Evolutionary conservation across 129 eudicot genomes (phyloP).

Genomic region (Centrapalus pauciflorus): DNA sequence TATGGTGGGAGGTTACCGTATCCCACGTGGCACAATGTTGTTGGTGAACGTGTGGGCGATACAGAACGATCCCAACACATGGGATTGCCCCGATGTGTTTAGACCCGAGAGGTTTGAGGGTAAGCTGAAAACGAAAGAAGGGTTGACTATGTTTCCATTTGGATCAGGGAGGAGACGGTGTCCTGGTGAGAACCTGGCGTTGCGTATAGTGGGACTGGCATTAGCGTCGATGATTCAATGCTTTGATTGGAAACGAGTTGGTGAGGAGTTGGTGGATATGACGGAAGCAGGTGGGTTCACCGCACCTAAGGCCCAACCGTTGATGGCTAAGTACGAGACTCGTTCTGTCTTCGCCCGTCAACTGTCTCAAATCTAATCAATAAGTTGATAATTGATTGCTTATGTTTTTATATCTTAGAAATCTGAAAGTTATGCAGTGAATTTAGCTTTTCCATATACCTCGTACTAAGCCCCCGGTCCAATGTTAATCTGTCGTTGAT

Average conservation of each 20-base stretch:
- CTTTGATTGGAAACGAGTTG: slow-evolving; percentile 40
- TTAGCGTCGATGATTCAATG: slow-evolving; percentile 42
- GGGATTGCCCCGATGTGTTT: slow-evolving; percentile 22
- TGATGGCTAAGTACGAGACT: slow-evolving; percentile 28
- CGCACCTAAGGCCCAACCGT: slow-evolving; percentile 35
- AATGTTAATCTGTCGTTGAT: too few species aligned
- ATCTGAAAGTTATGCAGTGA: too few species aligned
- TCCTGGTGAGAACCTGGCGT: slow-evolving; percentile 41
- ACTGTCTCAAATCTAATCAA: slow-evolving; percentile 13
- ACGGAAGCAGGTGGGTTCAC: slow-evolving; percentile 26
- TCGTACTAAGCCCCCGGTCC: too few species aligned
- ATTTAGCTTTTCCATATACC: too few species aligned
- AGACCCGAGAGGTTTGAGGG: slow-evolving; percentile 36
- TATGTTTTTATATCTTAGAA: too few species aligned
- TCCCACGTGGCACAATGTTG: slow-evolving; percentile 40
- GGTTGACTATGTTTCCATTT: slow-evolving; percentile 37
- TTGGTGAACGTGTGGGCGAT: slow-evolving; percentile 41
- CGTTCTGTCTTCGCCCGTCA: slow-evolving; percentile 8
- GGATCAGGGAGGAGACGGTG: slow-evolving; percentile 53
- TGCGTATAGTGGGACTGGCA: slow-evolving; percentile 24
- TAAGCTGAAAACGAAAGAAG: slow-evolving; percentile 4
- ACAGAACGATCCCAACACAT: slow-evolving; percentile 28
- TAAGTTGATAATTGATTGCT: too few species aligned
- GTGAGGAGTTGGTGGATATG: slow-evolving; percentile 38
- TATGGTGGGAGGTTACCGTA: slow-evolving; percentile 23